Base-by-base conservation (phyloP, 2,329 filamentous ascomycete genomes). In the Bertia moriformis region DNA sequence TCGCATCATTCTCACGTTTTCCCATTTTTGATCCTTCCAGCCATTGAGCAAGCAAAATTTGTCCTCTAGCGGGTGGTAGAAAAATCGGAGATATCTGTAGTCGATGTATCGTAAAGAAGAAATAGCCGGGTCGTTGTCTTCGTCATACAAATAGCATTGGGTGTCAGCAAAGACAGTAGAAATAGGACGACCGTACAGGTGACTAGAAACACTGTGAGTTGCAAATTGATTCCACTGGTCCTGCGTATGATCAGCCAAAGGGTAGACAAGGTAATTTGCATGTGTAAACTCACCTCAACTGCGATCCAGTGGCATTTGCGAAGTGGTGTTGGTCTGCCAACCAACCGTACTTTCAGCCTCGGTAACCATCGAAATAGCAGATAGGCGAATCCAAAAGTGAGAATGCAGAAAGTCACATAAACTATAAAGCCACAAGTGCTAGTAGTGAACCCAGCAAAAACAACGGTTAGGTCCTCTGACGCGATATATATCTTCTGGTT, bases 201-300 rank as follows among this genome's bases (percentile, higher is more conserved):
- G 63, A 14, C 57, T 59, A 27, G 68, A 66, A 12, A 96, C 69
- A 38, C 76, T 53, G 50, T 93, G 73, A n/a, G 91, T 73, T 12
- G 71, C 68, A 57, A 96, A 83, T 57, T 96, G 89, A 38, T 83
- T 83, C 89, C 91, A 96, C 69, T 96, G 87, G 51, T 98, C 95
- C 70, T 81, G 53, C 15, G 41, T 42, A 41, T 37, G 36, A 41
- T 57, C 48, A 58, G 57, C 43, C 50, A 50, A 45, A 43, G 41
- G 42, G 40, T 36, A 38, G 36, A 19, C n/a, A 41, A 7, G 24
- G 17, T 20, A 33, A 39, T 38, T 39, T 35, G 17, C 38, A 15
- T 36, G 4, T 14, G 29, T 14, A 18, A 56, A 35, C 69, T 58
- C 48, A 78, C 74, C 65, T 95, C 91, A 45, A 96, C 73, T 19